Percentiles rank a stretch among this genome's conserved stretches.
These are phyloP conservation scores for Aspergillus mulundensis DNA, from an alignment of 495 filamentous ascomycete species.

Conservation along the genomic window DNA sequence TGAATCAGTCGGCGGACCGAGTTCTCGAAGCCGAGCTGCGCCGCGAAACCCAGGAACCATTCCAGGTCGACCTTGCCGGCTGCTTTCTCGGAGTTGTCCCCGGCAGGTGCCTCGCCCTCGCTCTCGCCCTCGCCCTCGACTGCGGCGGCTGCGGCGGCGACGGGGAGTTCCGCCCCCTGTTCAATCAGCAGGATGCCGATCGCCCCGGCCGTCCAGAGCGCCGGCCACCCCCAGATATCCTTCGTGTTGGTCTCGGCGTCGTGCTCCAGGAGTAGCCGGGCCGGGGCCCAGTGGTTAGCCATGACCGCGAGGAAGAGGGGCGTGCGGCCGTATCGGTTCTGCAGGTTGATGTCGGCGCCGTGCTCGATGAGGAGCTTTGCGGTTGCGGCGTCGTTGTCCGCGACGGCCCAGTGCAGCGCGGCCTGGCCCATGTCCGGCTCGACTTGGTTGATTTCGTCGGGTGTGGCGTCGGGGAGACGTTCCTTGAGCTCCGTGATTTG, in stretches of 20 bases:
- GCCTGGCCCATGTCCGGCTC: slow-evolving; percentile 12
- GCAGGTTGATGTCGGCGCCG: slow-evolving; percentile 6
- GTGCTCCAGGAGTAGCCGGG: not conserved
- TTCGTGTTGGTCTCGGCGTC: not conserved
- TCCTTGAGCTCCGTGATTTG: not conserved
- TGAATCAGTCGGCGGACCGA: not conserved
- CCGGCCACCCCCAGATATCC: not conserved
- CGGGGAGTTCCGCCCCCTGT: not conserved
- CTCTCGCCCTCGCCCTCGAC: no score
- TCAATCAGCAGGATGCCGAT: not conserved
- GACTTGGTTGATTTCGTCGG: not conserved
- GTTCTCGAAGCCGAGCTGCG: not conserved
- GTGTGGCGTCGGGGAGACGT: not conserved
- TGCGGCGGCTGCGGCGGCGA: no score
- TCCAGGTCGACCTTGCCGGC: not conserved
- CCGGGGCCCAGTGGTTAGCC: not conserved
- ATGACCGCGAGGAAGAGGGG: not conserved
- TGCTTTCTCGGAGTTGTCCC: not conserved
- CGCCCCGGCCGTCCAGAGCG: not conserved
- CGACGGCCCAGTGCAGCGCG: not conserved
- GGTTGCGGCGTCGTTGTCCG: not conserved
- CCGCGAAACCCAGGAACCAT: not conserved
- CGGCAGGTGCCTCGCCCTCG: no score
- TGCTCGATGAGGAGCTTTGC: not conserved
- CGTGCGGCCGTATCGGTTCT: slow-evolving; percentile 2